Percentiles rank a stretch among this genome's conserved stretches.
These are phyloP conservation scores for Salix koriyanagi DNA, from an alignment of 345 rosid species.

Conservation along the genomic window DNA sequence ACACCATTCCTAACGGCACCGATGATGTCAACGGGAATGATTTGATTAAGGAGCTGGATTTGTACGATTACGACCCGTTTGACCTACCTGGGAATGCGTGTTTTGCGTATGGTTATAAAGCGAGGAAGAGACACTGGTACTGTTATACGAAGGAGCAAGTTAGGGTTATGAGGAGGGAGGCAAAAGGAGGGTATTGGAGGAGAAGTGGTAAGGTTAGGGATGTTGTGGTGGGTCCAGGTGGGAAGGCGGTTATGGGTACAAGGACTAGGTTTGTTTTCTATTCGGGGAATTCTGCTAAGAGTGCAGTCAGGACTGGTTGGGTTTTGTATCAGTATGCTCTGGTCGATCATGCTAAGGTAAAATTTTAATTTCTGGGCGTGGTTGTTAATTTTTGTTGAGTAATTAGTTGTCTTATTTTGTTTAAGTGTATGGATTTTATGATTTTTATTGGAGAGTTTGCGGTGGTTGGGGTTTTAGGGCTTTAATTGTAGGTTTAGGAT, in stretches of 20 bases:
- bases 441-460: not conserved
- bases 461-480: not conserved
- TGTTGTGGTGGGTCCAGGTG: conserved; percentile 29
- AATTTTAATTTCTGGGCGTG: not conserved
- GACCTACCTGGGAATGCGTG: conserved; percentile 37
- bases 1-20: not conserved
- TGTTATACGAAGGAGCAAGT: conserved; percentile 26
- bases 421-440: not conserved
- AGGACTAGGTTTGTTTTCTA: conserved; percentile 38
- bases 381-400: not conserved
- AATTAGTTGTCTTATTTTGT: not conserved
- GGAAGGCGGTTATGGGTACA: conserved; percentile 32
- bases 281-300: conserved; percentile 23
- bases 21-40: conserved; percentile 19
- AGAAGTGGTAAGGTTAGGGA: conserved; percentile 31
- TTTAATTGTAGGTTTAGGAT: not conserved
- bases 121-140: conserved; percentile 46
- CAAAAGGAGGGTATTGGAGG: conserved; percentile 45
- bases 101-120: conserved; percentile 29
- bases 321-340: conserved; percentile 47
- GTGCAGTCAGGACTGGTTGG: conserved; percentile 42
- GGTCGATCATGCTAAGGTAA: conserved; percentile 37
- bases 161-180: conserved; percentile 26
- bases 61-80: conserved; percentile 35
- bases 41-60: conserved; percentile 42